These are phyloP conservation scores for Aspergillus sparsus DNA, from an alignment of 495 filamentous ascomycete genomes.

Conservation along the genomic window DNA sequence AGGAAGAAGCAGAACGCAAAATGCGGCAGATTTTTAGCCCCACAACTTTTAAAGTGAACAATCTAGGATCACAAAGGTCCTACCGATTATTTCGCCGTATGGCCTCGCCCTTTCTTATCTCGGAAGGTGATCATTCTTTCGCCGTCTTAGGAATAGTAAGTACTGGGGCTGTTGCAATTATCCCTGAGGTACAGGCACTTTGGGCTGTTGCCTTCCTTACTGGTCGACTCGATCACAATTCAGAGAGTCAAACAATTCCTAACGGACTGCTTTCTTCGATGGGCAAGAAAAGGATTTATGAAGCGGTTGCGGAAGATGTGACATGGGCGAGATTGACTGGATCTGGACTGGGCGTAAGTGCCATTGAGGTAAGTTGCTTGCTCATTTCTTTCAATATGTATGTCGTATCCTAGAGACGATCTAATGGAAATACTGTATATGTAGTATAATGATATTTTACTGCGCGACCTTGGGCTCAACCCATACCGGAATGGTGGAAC, in stretches of 20 bases:
- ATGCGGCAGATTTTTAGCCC: constrained; percentile 17
- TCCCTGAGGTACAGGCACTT: constrained; percentile 64
- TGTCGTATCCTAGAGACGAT: background rate
- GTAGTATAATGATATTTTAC: constrained; percentile 37
- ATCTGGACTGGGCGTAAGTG: constrained; percentile 30
- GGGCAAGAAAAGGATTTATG: background rate
- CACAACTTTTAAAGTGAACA: constrained; percentile 9
- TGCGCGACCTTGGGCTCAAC: constrained; percentile 35
- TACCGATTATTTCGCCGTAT: constrained; percentile 63
- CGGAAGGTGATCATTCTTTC: constrained; percentile 60
- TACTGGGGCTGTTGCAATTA: constrained; percentile 55
- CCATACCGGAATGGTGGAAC: constrained; percentile 33
- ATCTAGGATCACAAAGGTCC: constrained; percentile 25
- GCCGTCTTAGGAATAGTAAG: constrained; percentile 60
- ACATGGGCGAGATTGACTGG: constrained; percentile 31
- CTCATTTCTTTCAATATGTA: background rate
- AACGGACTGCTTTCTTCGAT: background rate
- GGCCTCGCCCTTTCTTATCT: constrained; percentile 41
- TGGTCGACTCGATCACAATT: constrained; percentile 23
- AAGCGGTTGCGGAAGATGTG: constrained; percentile 32
- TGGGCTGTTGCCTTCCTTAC: constrained; percentile 65
- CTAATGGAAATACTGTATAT: background rate
- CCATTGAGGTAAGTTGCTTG: constrained; percentile 29
- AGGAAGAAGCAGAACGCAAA: constrained; percentile 12
- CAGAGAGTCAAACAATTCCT: background rate